Evolutionary conservation across 2,329 filamentous ascomycete genomes (phyloP).

Genomic region (Fusarium drepaniforme): DNA sequence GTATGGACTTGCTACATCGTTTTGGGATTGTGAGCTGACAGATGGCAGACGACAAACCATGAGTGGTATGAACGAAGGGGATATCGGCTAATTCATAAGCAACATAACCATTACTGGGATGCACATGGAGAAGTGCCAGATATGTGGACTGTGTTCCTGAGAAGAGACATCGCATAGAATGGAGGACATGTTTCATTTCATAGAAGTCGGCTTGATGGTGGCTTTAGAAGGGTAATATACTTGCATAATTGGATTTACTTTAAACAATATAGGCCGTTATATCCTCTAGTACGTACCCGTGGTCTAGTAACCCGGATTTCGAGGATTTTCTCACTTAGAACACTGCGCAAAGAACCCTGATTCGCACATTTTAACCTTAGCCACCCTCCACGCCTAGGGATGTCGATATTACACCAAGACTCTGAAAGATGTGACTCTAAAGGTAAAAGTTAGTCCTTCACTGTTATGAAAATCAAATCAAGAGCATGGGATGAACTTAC

Average conservation of each 20-base stretch:
- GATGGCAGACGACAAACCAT: conserved; percentile 41
- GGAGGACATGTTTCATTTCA: not conserved
- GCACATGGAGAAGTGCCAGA: not conserved
- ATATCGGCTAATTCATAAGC: conserved; percentile 39
- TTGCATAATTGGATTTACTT: not conserved
- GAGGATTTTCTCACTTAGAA: not conserved
- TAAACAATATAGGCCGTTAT: not conserved
- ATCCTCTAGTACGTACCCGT: not conserved
- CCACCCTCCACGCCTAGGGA: not conserved
- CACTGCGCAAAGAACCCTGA: not conserved
- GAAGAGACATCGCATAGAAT: conserved; percentile 16
- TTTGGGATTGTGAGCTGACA: not conserved
- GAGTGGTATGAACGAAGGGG: conserved; percentile 47
- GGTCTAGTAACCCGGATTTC: not conserved
- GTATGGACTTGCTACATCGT: not conserved
- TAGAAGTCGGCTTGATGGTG: not conserved
- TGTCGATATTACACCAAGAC: not conserved
- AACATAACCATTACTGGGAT: conserved; percentile 8
- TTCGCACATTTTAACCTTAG: not conserved
- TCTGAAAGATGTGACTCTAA: not conserved
- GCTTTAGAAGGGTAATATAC: not conserved
- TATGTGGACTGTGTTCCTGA: conserved; percentile 20
- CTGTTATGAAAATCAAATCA: not conserved
- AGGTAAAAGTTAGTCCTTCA: not conserved
- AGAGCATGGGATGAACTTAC: not conserved